Evolutionary conservation across 139 green algal species (phyloP), one percentile per base, ranked within the genome.

Genomic region (Chlorella sorokiniana): DNA sequence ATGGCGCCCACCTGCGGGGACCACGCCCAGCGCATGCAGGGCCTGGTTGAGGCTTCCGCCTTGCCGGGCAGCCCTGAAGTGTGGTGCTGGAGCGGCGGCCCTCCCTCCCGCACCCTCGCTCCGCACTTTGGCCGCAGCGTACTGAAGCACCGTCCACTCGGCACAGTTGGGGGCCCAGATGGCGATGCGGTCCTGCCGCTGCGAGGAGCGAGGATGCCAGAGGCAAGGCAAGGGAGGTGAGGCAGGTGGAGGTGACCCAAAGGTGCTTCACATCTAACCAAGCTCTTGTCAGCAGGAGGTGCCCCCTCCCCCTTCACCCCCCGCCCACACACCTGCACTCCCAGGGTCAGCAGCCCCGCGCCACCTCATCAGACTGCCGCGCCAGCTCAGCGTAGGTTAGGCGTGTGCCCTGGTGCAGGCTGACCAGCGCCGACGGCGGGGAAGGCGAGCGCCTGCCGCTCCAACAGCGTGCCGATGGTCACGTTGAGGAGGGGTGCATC

Each of bases 341-440:
- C 84, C 74, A 89, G 86, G 70, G 86, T 78, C 77, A 95, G 78
- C 76, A 95, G 83, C 81, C 67, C 5, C 51, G 40, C 2, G 83
- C 76, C 20, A 56, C 56, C 5, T 48, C 51, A 20, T 76, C 67
- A 4, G 63, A 54, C 27, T 77, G 65, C 9, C 41, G 31, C 45
- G 35, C 54, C 38, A 87, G 63, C 56, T 84, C 54, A 1, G 27
- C 11, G 31, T 87, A 87, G 11, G 83, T 81, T 1, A 80, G 59
- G 8, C 72, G 75, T 18, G 44, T 25, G 8, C 74, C 52, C 68
- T 87, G 77, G 25, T 73, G 68, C 22, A 69, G 3, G 56, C 56
- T 78, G 41, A 85, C 68, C 41, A 87, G 27, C 4, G 83, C 83
- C 3, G 69, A 65, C 2, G 37, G n/a, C 29, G 10, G 52, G 38